phyloP scores from a whole-genome alignment of 2,329 filamentous ascomycete genomes.

The Coniella vitis region DNA sequence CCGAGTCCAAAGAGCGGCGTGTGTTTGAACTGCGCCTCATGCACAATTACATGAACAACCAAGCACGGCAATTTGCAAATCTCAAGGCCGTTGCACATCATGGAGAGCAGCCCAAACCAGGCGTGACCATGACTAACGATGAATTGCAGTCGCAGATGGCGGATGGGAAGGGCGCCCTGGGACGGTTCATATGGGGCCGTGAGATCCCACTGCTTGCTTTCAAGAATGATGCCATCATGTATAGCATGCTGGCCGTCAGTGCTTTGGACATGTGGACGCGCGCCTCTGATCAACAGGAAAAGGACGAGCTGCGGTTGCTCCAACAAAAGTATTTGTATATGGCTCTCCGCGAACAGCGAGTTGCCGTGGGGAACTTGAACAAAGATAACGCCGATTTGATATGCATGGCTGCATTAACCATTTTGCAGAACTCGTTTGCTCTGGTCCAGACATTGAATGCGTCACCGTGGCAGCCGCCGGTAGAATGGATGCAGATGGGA shows the following conservation, averaged over 20 bases:
- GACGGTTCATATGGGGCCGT: slow-evolving; percentile 23
- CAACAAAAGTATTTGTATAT: slow-evolving; percentile 31
- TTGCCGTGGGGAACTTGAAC: slow-evolving; percentile 26
- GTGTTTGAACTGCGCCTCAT: slow-evolving; percentile 31
- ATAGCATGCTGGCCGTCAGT: slow-evolving; percentile 29
- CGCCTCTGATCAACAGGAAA: slow-evolving; percentile 12
- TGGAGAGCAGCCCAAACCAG: slow-evolving; percentile 16
- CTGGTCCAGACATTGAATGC: slow-evolving; percentile 30
- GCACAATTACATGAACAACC: slow-evolving; percentile 27
- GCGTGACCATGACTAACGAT: not conserved
- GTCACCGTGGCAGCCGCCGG: slow-evolving; percentile 31
- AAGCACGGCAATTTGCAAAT: slow-evolving; percentile 23
- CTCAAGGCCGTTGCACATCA: slow-evolving; percentile 2
- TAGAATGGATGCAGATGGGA: slow-evolving; percentile 31
- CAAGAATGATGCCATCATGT: slow-evolving; percentile 27
- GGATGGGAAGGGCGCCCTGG: not conserved
- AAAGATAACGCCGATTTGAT: slow-evolving; percentile 27
- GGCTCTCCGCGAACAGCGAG: slow-evolving; percentile 30
- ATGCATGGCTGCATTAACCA: slow-evolving; percentile 28
- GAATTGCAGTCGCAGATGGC: not conserved
- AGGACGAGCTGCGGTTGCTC: slow-evolving; percentile 19
- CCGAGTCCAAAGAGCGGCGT: slow-evolving; percentile 30
- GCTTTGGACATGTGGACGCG: slow-evolving; percentile 30
- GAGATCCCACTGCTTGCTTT: slow-evolving; percentile 29
- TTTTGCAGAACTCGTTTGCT: slow-evolving; percentile 30